phyloP scores from a whole-genome alignment of 1,284 basidiomycete species.

The Cutaneotrichosporon sp. region DNA sequence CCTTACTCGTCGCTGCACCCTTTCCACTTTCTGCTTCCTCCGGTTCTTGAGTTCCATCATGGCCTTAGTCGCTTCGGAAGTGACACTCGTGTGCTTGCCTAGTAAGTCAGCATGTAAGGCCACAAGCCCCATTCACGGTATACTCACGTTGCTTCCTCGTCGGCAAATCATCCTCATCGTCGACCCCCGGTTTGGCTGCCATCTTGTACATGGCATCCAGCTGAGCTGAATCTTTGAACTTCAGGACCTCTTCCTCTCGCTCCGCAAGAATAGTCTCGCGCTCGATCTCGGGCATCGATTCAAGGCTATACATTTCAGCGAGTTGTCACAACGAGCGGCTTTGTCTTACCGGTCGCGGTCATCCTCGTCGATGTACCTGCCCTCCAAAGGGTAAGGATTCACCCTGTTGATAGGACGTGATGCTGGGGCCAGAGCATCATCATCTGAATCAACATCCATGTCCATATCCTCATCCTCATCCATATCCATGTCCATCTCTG shows the following conservation, averaged over 20 bases:
- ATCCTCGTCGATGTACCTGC: slow-evolving; percentile 75
- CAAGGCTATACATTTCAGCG: slow-evolving; percentile 55
- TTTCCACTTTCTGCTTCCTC: slow-evolving; percentile 58
- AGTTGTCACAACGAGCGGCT: not conserved
- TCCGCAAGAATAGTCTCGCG: slow-evolving; percentile 77
- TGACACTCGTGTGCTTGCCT: slow-evolving; percentile 69
- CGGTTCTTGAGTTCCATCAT: slow-evolving; percentile 77
- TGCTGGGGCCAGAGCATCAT: slow-evolving; percentile 19
- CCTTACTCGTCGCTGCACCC: slow-evolving; percentile 29
- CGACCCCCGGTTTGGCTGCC: slow-evolving; percentile 48
- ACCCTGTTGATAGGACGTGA: slow-evolving; percentile 6
- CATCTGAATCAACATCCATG: slow-evolving; percentile 41
- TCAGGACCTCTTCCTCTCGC: slow-evolving; percentile 74
- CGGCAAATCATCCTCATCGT: slow-evolving; percentile 14
- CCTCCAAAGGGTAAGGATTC: slow-evolving; percentile 82
- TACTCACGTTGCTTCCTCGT: slow-evolving; percentile 56
- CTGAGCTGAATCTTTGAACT: slow-evolving; percentile 65
- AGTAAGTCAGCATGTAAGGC: slow-evolving; percentile 32
- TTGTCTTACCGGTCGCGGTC: slow-evolving; percentile 70
- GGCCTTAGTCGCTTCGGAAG: slow-evolving; percentile 73
- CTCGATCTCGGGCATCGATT: slow-evolving; percentile 76
- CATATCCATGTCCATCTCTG: slow-evolving; percentile 35
- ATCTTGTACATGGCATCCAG: slow-evolving; percentile 67
- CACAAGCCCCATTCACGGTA: too few species aligned
- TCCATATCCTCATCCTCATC: slow-evolving; percentile 40